Conservation (phyloP, 805 yeast species). For the Ogataea dorogensis region DNA sequence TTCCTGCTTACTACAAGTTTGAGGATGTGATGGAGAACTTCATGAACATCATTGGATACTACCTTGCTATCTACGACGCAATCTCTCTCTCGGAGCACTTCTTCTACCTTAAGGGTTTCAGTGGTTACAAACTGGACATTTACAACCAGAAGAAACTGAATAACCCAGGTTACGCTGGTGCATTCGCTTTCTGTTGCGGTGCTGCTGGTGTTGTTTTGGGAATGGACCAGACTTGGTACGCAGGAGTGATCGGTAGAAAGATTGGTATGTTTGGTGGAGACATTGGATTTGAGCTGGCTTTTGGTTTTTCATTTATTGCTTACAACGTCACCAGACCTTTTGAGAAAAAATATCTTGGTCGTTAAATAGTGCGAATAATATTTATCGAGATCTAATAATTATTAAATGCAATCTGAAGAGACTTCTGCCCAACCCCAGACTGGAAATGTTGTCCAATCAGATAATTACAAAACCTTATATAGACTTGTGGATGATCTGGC, state of each 20-base stretch:
- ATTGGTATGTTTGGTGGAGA: slow-evolving; percentile 79
- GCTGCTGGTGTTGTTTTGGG: slow-evolving; percentile 84
- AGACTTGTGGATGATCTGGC: slow-evolving; percentile 25
- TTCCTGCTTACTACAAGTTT: slow-evolving; percentile 82
- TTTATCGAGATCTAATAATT: slow-evolving; percentile 4
- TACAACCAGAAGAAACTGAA: slow-evolving; percentile 56
- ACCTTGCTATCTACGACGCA: slow-evolving; percentile 80
- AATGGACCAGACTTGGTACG: slow-evolving; percentile 84
- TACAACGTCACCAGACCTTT: slow-evolving; percentile 58
- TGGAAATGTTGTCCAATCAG: slow-evolving; percentile 17
- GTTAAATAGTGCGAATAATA: slow-evolving; percentile 26
- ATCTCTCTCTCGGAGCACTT: slow-evolving; percentile 81
- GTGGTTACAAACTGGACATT: slow-evolving; percentile 60
- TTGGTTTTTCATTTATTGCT: slow-evolving; percentile 62
- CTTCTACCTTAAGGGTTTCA: slow-evolving; percentile 63
- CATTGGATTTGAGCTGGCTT: slow-evolving; percentile 79
- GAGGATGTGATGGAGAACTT: slow-evolving; percentile 73
- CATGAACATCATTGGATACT: slow-evolving; percentile 90
- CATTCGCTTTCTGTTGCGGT: slow-evolving; percentile 76
- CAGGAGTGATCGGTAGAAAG: slow-evolving; percentile 60
- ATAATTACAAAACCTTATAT: slow-evolving; percentile 20
- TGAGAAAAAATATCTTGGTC: slow-evolving; percentile 63
- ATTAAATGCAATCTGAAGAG: slow-evolving; percentile 3
- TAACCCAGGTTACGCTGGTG: slow-evolving; percentile 80
- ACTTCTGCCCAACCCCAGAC: slow-evolving; percentile 2